These are phyloP conservation scores for Pseudocercospora pini-densiflorae DNA, from an alignment of 2,329 filamentous ascomycete species.

Conservation along the genomic window DNA sequence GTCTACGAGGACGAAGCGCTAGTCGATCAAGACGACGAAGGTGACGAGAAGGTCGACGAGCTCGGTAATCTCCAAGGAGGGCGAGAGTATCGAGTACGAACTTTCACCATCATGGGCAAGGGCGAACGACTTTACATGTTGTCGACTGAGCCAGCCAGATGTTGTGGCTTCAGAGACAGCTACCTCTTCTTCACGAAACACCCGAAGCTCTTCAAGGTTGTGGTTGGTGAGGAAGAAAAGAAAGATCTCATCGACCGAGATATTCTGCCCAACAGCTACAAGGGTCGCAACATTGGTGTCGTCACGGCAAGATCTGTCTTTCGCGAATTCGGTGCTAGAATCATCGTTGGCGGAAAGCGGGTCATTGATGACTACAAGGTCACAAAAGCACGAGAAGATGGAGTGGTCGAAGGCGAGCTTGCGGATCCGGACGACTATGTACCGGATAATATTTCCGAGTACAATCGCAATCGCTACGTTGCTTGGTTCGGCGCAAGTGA, in stretches of 20 bases:
- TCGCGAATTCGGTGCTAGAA: constrained; percentile 91
- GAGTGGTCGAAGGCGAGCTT: constrained; percentile 83
- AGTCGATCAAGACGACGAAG: constrained; percentile 82
- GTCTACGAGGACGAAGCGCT: constrained; percentile 92
- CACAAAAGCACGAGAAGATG: constrained; percentile 72
- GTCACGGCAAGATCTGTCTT: constrained; percentile 97
- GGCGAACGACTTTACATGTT: constrained; percentile 94
- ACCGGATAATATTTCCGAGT: constrained; percentile 76
- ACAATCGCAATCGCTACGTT: constrained; percentile 99
- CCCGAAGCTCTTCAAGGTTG: constrained; percentile 94
- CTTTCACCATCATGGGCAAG: constrained; percentile 85
- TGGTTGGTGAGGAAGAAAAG: constrained; percentile 97
- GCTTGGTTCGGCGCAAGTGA: constrained; percentile 97
- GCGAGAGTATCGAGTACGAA: constrained; percentile 92
- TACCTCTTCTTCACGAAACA: constrained; percentile 99
- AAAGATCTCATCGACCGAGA: constrained; percentile 93
- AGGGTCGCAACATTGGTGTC: constrained; percentile 94
- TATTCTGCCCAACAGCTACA: constrained; percentile 97
- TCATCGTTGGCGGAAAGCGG: constrained; percentile 86
- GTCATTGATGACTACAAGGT: constrained; percentile 91
- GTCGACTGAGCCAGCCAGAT: constrained; percentile 94
- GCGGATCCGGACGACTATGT: constrained; percentile 87
- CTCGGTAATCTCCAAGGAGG: constrained; percentile 79
- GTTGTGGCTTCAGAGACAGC: constrained; percentile 95
- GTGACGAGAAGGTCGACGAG: constrained; percentile 93